phyloP scores from a whole-genome alignment of 495 filamentous ascomycete genomes.

The Trichocladium antarcticum region DNA sequence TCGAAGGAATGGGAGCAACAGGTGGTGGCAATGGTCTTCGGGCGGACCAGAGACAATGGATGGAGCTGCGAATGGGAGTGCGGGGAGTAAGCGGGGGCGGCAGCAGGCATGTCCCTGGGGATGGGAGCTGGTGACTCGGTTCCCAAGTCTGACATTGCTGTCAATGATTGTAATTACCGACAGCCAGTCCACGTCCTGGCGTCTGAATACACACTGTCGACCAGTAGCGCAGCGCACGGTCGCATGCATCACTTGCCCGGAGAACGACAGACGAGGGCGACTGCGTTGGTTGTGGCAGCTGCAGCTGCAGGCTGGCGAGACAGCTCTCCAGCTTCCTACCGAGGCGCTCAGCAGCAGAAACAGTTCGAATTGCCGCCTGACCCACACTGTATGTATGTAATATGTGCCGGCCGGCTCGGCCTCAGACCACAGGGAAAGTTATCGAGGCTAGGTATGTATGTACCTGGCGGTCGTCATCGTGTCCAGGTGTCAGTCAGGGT shows the following conservation, averaged over 20 bases:
- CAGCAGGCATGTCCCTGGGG: constrained; percentile 7
- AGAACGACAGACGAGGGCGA: too few relatives aligned
- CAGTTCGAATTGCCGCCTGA: not conserved
- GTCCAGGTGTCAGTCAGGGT: too few relatives aligned
- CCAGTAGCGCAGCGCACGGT: too few relatives aligned
- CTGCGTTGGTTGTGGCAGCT: too few relatives aligned
- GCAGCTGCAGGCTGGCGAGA: too few relatives aligned
- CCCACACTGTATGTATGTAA: not conserved
- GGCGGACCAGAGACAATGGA: constrained; percentile 19
- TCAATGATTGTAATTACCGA: not conserved
- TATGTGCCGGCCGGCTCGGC: too few relatives aligned
- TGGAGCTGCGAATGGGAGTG: constrained; percentile 27
- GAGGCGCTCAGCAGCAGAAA: not conserved
- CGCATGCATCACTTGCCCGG: too few relatives aligned
- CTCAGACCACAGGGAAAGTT: too few relatives aligned
- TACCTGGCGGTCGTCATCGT: too few relatives aligned
- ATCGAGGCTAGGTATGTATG: too few relatives aligned
- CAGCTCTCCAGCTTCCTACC: too few relatives aligned
- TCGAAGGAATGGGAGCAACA: constrained; percentile 32
- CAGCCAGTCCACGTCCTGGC: not conserved
- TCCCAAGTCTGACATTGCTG: not conserved
- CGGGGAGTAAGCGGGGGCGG: constrained; percentile 22
- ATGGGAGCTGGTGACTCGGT: constrained; percentile 1
- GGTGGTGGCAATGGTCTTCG: constrained; percentile 14
- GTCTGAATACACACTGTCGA: too few relatives aligned